Conservation (phyloP, 331 rosid species). For the Dryas integrifolia region DNA sequence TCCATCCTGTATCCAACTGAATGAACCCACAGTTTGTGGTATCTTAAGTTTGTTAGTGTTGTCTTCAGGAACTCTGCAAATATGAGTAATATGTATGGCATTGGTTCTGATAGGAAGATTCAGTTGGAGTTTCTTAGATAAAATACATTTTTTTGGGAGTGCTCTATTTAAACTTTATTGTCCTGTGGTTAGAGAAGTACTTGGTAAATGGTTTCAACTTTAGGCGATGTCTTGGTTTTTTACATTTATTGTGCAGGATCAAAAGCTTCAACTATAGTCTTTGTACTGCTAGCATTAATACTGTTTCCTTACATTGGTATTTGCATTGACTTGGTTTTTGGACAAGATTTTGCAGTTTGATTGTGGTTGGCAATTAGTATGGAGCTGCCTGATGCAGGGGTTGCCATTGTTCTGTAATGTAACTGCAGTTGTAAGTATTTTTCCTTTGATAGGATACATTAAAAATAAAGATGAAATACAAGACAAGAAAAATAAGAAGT, state of each 20-base stretch:
- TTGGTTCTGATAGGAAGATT: conserved; percentile 2
- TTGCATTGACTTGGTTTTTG: background rate
- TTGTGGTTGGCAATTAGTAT: conserved; percentile 71
- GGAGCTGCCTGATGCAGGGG: conserved; percentile 72
- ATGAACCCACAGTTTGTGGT: background rate
- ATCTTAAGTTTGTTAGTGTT: background rate
- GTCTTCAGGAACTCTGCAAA: background rate
- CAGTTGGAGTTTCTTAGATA: background rate
- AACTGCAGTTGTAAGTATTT: conserved; percentile 65
- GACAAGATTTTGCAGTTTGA: conserved; percentile 49
- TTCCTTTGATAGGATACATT: background rate
- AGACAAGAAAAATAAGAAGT: background rate
- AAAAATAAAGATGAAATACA: background rate
- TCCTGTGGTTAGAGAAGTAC: background rate
- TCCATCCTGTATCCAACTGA: background rate
- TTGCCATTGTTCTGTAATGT: conserved; percentile 75
- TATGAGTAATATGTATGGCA: background rate
- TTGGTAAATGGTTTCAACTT: background rate
- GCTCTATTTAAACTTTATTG: background rate
- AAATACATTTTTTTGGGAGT: background rate
- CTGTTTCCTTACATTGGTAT: conserved; percentile 2
- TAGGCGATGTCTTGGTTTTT: background rate
- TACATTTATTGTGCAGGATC: background rate
- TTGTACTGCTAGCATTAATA: background rate
- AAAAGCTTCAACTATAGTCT: conserved; percentile 2